phyloP scores from a whole-genome alignment of 257 asterid genomes.

The Fraxinus pennsylvanica region DNA sequence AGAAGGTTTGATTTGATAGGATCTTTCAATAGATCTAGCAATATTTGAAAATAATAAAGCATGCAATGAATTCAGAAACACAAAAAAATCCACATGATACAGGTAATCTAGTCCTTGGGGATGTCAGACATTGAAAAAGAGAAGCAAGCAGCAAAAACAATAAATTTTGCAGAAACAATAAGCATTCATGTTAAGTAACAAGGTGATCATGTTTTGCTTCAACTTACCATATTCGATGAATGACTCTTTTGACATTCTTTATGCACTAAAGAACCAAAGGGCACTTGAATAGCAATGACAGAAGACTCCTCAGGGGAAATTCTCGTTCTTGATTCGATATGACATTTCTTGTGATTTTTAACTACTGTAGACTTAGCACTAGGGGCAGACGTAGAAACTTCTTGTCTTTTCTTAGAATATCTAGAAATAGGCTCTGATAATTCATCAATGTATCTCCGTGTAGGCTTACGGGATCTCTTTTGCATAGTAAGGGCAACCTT shows the following conservation, averaged over 20 bases:
- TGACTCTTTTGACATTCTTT: conserved; percentile 50
- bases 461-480: conserved; percentile 90
- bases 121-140: background rate
- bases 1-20: background rate
- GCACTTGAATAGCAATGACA: conserved; percentile 87
- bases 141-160: background rate
- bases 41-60: background rate
- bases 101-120: background rate
- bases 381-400: conserved; percentile 38
- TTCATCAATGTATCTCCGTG: conserved; percentile 87
- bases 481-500: conserved; percentile 37
- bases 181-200: background rate
- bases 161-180: background rate
- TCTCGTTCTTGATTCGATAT: conserved; percentile 36
- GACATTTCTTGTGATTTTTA: conserved; percentile 52
- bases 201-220: conserved; percentile 9
- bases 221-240: conserved; percentile 34
- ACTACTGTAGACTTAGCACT: conserved; percentile 46
- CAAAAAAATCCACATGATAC: too few relatives aligned
- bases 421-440: conserved; percentile 50
- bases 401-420: conserved; percentile 45
- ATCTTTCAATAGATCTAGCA: background rate
- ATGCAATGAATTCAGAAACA: background rate
- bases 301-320: conserved; percentile 56
- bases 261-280: conserved; percentile 69